Base-by-base conservation (phyloP, 352 stramenopile genomes). In the Pelagophyceae sp. region DNA sequence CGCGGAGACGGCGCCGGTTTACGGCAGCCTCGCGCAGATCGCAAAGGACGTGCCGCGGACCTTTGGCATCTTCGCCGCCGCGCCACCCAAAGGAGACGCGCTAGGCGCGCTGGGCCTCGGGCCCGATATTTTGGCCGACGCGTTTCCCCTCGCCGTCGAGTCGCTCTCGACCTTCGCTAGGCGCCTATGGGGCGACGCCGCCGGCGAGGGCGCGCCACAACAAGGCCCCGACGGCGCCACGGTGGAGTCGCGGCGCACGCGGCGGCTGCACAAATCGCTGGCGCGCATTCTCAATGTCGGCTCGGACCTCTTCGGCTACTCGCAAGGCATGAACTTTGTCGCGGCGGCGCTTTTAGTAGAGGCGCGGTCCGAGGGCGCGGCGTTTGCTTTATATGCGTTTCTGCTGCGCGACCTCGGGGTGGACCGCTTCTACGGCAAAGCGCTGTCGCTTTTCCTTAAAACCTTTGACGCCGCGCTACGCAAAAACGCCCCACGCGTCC, bases 251-350 rank as follows among this genome's bases (percentile, higher is more conserved):
- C 60, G 25, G 11, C 5, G 5, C 5, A 35, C 15, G 25, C 25
- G 60, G 60, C 60, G 11, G 11, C 60, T 29, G 25, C 11, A 11
- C 11, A 5, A 31, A 27, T 27, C 5, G 25, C 60, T 67, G 25
- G 60, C 11, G 60, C 60, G 60, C 11, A 29, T 67, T 11, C 27
- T 67, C 11, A 67, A 67, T 27, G 31, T 67, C 3, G 64, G 19
- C 19, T 15, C 31, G 31, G 35, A 25, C 6, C 6, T 27, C 19
- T 27, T 40, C 3, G 6, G 6, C 15, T 72, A 72, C 35, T 6
- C 64, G 32, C 64, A 72, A 32, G 64, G 64, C 19, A 72, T 72
- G 64, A 72, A 72, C 35, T 72, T 72, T 50, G 64, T 72, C 3
- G 64, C 64, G 64, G 64, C 64, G 19, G 11, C 11, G 31, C 37